Percentiles rank a stretch among this genome's conserved stretches.
Conservation (phyloP, 1,284 basidiomycete genomes). For the Sporisorium reilianum region DNA sequence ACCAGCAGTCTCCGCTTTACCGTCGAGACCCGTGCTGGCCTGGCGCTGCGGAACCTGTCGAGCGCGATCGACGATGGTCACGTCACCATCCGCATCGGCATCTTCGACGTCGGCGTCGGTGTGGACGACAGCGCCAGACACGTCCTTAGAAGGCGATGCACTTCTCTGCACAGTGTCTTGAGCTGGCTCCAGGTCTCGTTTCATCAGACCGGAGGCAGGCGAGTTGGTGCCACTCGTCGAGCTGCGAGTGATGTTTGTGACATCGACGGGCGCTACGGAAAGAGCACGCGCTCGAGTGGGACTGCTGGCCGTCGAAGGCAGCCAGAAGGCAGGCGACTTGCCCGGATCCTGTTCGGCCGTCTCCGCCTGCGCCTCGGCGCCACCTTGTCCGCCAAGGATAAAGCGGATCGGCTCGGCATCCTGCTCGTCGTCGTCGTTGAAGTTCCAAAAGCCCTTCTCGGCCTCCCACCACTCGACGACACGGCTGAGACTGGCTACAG, state of each 20-base stretch:
- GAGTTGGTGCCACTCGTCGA: slow-evolving; percentile 54
- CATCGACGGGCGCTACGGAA: slow-evolving; percentile 20
- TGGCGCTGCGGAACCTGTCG: slow-evolving; percentile 17
- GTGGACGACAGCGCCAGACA: neutral
- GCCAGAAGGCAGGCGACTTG: slow-evolving; percentile 26
- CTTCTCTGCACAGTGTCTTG: slow-evolving; percentile 11
- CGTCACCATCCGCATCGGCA: slow-evolving; percentile 26
- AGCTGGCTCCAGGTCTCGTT: slow-evolving; percentile 15
- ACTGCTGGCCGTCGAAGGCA: slow-evolving; percentile 32
- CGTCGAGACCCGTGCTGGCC: slow-evolving; percentile 14
- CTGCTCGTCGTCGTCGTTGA: slow-evolving; percentile 83
- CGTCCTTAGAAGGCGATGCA: slow-evolving; percentile 12
- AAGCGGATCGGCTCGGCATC: slow-evolving; percentile 70
- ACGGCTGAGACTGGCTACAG: slow-evolving; percentile 93
- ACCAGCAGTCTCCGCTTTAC: neutral
- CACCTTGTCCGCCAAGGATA: slow-evolving; percentile 44
- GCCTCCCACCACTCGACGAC: slow-evolving; percentile 99
- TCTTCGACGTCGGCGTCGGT: slow-evolving; percentile 14
- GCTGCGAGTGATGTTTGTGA: slow-evolving; percentile 1
- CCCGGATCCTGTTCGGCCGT: slow-evolving; percentile 17
- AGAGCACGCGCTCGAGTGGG: slow-evolving; percentile 34
- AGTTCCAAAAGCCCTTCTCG: slow-evolving; percentile 99
- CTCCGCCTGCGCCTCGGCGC: slow-evolving; percentile 24
- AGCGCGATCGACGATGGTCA: slow-evolving; percentile 45
- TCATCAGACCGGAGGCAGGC: slow-evolving; percentile 46